Base-by-base conservation (phyloP, 2,329 filamentous ascomycete species). In the Diaporthe ilicicola region DNA sequence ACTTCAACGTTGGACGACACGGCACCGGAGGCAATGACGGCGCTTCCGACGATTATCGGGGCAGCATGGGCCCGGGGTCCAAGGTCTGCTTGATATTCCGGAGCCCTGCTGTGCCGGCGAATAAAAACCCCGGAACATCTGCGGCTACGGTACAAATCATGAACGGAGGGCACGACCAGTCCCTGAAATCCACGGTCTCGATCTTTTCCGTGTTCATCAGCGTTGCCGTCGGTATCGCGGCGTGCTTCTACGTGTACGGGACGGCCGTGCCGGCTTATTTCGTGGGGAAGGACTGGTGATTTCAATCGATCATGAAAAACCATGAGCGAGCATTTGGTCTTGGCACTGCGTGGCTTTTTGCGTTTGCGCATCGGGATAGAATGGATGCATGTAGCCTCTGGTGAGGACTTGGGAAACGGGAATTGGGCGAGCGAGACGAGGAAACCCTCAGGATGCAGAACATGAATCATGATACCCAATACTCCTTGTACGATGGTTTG, bases 191-290 rank as follows among this genome's bases (percentile, higher is more conserved):
- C 1, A 22, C 53, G 19, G 10, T 72, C 4, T 68, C 68, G 9
- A 71, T 70, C 6, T 1, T 61, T 4, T 22, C 56, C 8, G 32
- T 68, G 27, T 24, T 72, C 2, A 15, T 64, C 4, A 64, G 68
- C 17, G 19, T 68, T 10, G 64, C 27, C 42, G 4, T 56, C 29
- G 17, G 37, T 5, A 59, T 70, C 7, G 17, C 32, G 13, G 69
- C 69, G 24, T 72, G n/a, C n/a, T 65, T 34, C 13, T 71, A 15
- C 68, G 56, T 7, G 27, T 59, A 7, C 68, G 71, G 29, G 42
- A 27, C 27, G 22, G 3, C 12, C 2, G 56, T 6, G 8, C 17
- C 24, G 24, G 24, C 1, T 17, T 10, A 13, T 59, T 10, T 46
- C 34, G 6, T 27, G 2, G 22, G 53, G 1, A 10, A 6, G 1